Conservation (phyloP, 306 rosid species). For the Herpetospermum pedunculosum region DNA sequence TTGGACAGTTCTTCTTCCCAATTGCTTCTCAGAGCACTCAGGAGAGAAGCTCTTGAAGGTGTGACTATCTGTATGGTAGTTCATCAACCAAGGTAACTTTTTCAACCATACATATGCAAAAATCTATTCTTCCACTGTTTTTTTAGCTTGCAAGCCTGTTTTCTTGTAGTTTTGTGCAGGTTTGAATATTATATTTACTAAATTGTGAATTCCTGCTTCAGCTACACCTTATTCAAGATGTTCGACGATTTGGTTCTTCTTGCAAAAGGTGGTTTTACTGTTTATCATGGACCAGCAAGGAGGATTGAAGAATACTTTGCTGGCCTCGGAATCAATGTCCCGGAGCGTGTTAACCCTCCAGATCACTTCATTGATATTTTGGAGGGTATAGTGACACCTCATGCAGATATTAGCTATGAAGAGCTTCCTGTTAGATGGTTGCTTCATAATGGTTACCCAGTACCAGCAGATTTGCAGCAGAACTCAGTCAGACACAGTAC, state of each 20-base stretch:
- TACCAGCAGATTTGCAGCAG: conserved; percentile 72
- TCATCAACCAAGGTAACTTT: conserved; percentile 91
- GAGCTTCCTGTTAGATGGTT: conserved; percentile 90
- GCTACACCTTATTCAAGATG: conserved; percentile 92
- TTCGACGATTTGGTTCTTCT: conserved; percentile 90
- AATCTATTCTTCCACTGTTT: not conserved
- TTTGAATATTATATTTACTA: not conserved
- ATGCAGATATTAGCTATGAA: conserved; percentile 38
- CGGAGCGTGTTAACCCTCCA: conserved; percentile 88
- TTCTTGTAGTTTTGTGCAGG: not conserved
- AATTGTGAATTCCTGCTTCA: conserved; percentile 21
- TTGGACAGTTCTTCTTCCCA: conserved; percentile 96
- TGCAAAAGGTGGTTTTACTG: conserved; percentile 96
- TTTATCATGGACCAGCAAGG: conserved; percentile 78
- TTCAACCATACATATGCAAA: not conserved
- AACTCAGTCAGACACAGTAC: conserved; percentile 20
- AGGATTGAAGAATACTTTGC: conserved; percentile 73
- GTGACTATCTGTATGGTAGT: conserved; percentile 95
- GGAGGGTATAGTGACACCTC: conserved; percentile 59
- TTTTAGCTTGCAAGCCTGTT: not conserved
- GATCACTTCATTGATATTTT: conserved; percentile 83
- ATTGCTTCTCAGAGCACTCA: conserved; percentile 80
- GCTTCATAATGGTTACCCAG: conserved; percentile 63
- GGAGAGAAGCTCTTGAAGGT: conserved; percentile 97
- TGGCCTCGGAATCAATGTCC: conserved; percentile 64